A percentile compares a stretch with the other conserved stretches of the same genome.
Evolutionary conservation across 768 basidiomycete genomes (phyloP).

Genomic region (Chlorophyllum brunneum): DNA sequence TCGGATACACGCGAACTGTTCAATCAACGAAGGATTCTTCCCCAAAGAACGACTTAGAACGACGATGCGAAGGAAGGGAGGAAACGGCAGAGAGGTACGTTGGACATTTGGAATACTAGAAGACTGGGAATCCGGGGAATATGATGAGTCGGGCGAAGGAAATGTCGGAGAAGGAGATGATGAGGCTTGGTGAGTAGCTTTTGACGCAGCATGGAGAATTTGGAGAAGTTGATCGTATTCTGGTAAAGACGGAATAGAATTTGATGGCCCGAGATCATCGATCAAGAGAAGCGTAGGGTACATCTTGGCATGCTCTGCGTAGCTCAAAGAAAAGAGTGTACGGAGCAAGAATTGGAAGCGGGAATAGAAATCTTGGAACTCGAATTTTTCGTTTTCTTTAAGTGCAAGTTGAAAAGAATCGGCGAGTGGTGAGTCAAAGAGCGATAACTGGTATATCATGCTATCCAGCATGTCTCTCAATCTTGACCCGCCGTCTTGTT

Average conservation of each 20-base stretch:
- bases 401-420: neutral
- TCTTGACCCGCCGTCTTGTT: neutral
- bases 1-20: conserved; percentile 5
- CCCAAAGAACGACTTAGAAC: conserved; percentile 7
- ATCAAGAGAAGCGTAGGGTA: neutral
- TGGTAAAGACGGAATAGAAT: neutral
- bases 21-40: neutral
- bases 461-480: neutral
- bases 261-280: conserved; percentile 4
- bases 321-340: neutral
- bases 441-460: conserved; percentile 1
- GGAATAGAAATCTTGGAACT: neutral
- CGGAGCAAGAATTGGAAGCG: conserved; percentile 1
- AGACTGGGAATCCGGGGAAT: neutral
- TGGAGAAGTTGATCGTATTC: neutral
- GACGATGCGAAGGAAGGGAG: conserved; percentile 9
- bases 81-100: neutral
- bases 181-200: neutral
- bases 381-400: neutral
- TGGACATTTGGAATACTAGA: neutral
- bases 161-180: neutral
- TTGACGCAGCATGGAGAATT: neutral
- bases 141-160: neutral
- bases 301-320: neutral
- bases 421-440: neutral